Base-by-base conservation (phyloP, 106 monocot species). In the Phalaenopsis aphrodite region DNA sequence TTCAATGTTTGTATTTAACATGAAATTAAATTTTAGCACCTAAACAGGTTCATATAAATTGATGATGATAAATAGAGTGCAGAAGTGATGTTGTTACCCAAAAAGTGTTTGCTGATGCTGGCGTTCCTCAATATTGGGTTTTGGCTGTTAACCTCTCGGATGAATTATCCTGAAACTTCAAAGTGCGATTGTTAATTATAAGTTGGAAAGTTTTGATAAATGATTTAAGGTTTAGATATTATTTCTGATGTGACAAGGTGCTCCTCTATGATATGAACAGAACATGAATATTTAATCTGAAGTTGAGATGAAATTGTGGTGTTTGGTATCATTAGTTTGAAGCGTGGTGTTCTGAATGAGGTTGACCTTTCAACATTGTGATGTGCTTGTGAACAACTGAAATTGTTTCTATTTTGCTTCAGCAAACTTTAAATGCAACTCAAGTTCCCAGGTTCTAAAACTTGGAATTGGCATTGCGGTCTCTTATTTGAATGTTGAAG, bases 61-160 rank as follows among this genome's bases (percentile, higher is more conserved):
- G 30, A 30, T 30, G 30, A 30, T n/a, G n/a, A n/a, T n/a, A n/a
- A n/a, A n/a, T 30, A 30, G 30, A 88, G 43, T 94, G 94, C 84
- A 87, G 88, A 75, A 91, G 89, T 67, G 98, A 98, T 8, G 90
- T 87, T 76, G 98, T 92, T 64, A 92, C 92, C 17, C 87, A 85
- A 56, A 94, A 98, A 80, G 68, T 98, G 0, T 94, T 98, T 82
- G 88, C 84, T 5, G 94, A 98, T 91, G 94, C 91, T 69, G 89
- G 89, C 6, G 94, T 98, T 75, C 87, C 94, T 11, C 98, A 98
- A 78, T 98, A 98, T 76, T 98, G 98, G 98, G 98, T 94, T 85
- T 80, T 94, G 68, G 87, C 97, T 2, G 82, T 84, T 17, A 98
- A 98, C 81, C 91, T 84, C 43, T 78, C 86, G 0, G 92, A 88